Conservation (phyloP, 2,329 filamentous ascomycete genomes). For the Botrytis hyacinthi region DNA sequence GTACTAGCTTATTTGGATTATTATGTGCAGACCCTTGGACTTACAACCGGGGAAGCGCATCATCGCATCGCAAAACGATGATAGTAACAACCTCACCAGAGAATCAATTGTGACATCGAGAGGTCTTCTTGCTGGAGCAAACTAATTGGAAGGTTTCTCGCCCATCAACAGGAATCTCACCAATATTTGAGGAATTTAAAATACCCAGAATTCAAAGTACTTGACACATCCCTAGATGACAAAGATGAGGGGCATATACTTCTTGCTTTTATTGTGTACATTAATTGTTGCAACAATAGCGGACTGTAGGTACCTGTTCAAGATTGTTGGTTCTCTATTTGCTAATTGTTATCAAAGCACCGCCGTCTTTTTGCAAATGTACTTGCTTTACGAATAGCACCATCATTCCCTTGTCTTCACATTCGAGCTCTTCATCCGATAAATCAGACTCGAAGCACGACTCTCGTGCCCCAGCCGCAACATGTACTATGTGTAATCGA, state of each 20-base stretch:
- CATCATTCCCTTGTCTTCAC: constrained; percentile 56
- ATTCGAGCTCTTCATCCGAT: constrained; percentile 29
- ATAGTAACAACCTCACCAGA: not conserved
- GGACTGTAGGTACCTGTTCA: constrained; percentile 31
- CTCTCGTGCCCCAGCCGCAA: constrained; percentile 42
- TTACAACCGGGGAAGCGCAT: constrained; percentile 2
- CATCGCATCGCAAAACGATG: not conserved
- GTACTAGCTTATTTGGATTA: constrained; percentile 22
- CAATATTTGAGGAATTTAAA: not conserved
- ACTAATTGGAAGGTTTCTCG: not conserved
- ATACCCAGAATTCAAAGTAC: not conserved
- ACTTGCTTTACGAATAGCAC: constrained; percentile 69
- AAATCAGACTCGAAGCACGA: constrained; percentile 25
- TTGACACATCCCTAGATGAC: not conserved
- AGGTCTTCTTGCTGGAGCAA: not conserved
- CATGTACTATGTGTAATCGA: constrained; percentile 62
- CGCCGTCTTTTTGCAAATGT: constrained; percentile 67
- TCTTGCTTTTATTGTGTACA: constrained; percentile 19
- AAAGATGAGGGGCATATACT: constrained; percentile 14
- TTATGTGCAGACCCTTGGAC: not conserved
- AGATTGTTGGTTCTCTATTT: not conserved
- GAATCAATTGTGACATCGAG: not conserved
- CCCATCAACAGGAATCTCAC: not conserved
- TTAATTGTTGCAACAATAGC: constrained; percentile 33
- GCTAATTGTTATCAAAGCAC: constrained; percentile 45